Conservation (phyloP, 805 yeast genomes). For the Tetrapisispora namnaoensis region DNA sequence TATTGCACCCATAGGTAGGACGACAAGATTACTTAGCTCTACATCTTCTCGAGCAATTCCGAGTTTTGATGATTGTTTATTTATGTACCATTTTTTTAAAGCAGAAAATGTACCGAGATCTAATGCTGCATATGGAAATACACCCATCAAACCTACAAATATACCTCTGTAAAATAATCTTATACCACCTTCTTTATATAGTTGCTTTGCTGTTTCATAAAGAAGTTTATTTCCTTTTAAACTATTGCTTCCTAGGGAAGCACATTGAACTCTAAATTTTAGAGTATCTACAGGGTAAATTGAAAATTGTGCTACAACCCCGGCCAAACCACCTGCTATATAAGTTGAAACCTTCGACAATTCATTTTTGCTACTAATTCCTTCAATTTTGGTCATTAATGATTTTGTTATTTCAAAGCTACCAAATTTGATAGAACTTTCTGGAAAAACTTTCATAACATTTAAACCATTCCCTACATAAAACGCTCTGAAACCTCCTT, state of each 20-base stretch:
- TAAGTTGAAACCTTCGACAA: constrained; percentile 73
- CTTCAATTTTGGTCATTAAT: constrained; percentile 63
- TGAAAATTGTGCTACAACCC: constrained; percentile 83
- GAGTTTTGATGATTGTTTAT: constrained; percentile 46
- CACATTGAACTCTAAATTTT: constrained; percentile 90
- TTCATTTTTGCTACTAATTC: constrained; percentile 57
- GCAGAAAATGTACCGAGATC: constrained; percentile 91
- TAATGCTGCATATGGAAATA: constrained; percentile 94
- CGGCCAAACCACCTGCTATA: constrained; percentile 92
- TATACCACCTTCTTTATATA: constrained; percentile 73
- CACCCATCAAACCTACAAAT: constrained; percentile 85
- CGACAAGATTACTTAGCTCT: constrained; percentile 65
- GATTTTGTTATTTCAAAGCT: constrained; percentile 83
- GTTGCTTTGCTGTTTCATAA: constrained; percentile 57
- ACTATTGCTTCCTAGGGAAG: constrained; percentile 53
- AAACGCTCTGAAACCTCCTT: constrained; percentile 80
- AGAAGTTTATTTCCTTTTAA: constrained; percentile 54
- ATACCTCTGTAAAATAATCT: constrained; percentile 78
- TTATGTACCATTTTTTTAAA: constrained; percentile 65
- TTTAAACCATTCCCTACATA: constrained; percentile 94
- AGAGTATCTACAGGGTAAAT: constrained; percentile 94
- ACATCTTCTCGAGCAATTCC: constrained; percentile 56
- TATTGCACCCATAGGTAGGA: constrained; percentile 85
- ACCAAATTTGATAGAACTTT: constrained; percentile 95
- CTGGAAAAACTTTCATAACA: constrained; percentile 91